phyloP scores from a whole-genome alignment of 345 rosid species.

The Eutrema yunnanense region DNA sequence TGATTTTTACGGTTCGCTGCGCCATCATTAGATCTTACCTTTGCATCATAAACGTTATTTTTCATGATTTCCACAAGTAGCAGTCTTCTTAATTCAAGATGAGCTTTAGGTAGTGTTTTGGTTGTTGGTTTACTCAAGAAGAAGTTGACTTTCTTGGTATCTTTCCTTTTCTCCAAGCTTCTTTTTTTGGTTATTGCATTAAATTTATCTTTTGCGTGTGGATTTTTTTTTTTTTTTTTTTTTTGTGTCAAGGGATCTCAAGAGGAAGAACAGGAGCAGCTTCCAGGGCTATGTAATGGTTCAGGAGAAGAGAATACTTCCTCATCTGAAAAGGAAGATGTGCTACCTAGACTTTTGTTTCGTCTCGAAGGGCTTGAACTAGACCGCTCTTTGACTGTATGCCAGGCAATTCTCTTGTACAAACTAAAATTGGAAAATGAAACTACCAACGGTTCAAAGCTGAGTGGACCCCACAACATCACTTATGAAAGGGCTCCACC shows the following conservation, averaged over 20 bases:
- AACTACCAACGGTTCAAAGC: too few species aligned
- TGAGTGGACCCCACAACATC: too few species aligned
- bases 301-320: constrained; percentile 20
- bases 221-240: too few species aligned
- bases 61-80: background rate
- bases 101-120: background rate
- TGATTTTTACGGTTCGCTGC: background rate
- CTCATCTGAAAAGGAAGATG: constrained; percentile 31
- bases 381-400: constrained; percentile 45
- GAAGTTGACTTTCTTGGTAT: constrained; percentile 1
- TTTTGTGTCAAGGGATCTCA: too few species aligned
- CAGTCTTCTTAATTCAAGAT: background rate
- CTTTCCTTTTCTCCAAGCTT: background rate
- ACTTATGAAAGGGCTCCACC: too few species aligned
- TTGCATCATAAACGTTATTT: background rate
- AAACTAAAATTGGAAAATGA: too few species aligned
- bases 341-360: constrained; percentile 46
- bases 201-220: background rate
- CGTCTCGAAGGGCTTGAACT: constrained; percentile 62
- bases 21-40: background rate
- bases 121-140: constrained; percentile 6
- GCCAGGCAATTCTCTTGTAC: too few species aligned
- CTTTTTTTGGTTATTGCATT: constrained; percentile 1
- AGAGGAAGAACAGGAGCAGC: background rate
- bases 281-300: constrained; percentile 25